phyloP scores from a whole-genome alignment of 176 grass and related monocot genomes.

The Urochloa ruziziensis region DNA sequence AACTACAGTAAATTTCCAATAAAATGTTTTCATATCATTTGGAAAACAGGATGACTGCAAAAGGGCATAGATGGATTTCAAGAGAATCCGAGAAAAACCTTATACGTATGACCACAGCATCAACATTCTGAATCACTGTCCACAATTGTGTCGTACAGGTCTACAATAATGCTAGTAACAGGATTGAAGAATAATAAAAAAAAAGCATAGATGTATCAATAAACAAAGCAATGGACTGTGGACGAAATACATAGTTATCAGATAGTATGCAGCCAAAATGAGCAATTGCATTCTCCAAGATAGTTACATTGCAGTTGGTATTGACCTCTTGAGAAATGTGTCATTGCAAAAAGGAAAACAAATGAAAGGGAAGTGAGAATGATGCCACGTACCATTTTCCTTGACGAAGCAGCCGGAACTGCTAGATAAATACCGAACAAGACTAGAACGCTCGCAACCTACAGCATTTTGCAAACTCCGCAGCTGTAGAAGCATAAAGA shows the following conservation, averaged over 20 bases:
- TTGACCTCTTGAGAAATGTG: not conserved
- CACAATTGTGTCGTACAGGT: no score
- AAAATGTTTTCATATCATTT: not conserved
- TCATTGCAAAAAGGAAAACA: not conserved
- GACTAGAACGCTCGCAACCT: conserved; percentile 33
- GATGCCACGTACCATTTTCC: conserved; percentile 37
- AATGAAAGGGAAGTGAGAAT: not conserved
- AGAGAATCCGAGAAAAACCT: no score
- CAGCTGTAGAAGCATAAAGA: conserved; percentile 55
- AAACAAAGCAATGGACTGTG: no score
- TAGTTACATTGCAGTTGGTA: not conserved
- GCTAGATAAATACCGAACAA: conserved; percentile 59
- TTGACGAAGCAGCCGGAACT: conserved; percentile 33
- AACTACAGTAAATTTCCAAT: not conserved
- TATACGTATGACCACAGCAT: no score
- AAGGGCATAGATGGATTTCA: no score
- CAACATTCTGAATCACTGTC: no score
- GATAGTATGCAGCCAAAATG: no score
- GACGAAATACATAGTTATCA: no score
- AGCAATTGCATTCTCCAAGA: not conserved
- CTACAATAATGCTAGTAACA: no score
- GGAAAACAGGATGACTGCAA: no score
- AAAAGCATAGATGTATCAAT: no score
- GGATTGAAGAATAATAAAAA: no score
- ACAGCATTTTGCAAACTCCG: conserved; percentile 52